A percentile compares a stretch with the other conserved stretches of the same genome.
Evolutionary conservation across 2,329 filamentous ascomycete genomes (phyloP).

Genomic region (Niveomyces coronatus): DNA sequence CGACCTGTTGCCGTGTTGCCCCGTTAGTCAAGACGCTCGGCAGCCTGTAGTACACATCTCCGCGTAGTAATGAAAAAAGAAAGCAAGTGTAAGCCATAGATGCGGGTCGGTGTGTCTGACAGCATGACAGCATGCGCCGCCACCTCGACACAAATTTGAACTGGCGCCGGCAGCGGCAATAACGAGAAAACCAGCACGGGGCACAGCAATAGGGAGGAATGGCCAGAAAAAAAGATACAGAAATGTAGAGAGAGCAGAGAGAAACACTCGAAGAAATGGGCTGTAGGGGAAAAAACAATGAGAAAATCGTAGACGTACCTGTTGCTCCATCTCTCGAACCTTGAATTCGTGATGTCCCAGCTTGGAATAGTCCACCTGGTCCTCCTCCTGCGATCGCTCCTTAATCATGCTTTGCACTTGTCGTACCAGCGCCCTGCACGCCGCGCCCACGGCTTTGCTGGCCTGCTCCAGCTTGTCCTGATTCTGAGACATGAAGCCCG

Average conservation of each 20-base stretch:
- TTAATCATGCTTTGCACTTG: slow-evolving; percentile 94
- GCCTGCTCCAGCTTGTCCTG: slow-evolving; percentile 87
- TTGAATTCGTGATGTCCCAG: slow-evolving; percentile 95
- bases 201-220: too few species aligned
- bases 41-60: background rate
- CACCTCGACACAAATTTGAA: too few species aligned
- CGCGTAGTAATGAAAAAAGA: background rate
- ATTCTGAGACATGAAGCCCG: slow-evolving; percentile 94
- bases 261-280: background rate
- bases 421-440: slow-evolving; percentile 77
- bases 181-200: too few species aligned
- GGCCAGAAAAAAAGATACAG: background rate
- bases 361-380: slow-evolving; percentile 77
- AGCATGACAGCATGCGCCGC: too few species aligned
- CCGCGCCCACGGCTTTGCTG: slow-evolving; percentile 82
- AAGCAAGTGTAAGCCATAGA: background rate
- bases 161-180: too few species aligned
- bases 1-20: slow-evolving; percentile 51
- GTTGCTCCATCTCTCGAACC: slow-evolving; percentile 97
- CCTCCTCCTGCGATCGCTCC: slow-evolving; percentile 72
- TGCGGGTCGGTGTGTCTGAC: too few species aligned
- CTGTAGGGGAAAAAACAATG: background rate
- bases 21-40: slow-evolving; percentile 4
- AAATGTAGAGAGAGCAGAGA: background rate
- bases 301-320: slow-evolving; percentile 48